These are phyloP conservation scores for Lathyrus aphaca DNA, from an alignment of 306 rosid species.

Conservation along the genomic window DNA sequence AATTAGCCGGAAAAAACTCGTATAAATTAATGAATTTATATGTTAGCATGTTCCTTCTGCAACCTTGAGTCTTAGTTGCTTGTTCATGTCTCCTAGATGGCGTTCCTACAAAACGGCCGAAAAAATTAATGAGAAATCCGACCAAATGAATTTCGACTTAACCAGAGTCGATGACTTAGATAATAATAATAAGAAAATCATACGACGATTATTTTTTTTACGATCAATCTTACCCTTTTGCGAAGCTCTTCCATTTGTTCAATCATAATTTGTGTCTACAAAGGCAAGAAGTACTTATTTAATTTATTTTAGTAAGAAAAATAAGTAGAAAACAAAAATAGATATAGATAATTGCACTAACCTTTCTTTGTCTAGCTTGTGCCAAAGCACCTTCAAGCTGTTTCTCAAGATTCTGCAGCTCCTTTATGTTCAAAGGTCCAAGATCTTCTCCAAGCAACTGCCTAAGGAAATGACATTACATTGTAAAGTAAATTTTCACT, in stretches of 20 bases:
- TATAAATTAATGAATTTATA: neutral
- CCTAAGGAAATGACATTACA: slow-evolving; percentile 45
- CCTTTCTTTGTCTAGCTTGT: slow-evolving; percentile 91
- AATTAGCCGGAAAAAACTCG: neutral
- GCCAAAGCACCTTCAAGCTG: slow-evolving; percentile 90
- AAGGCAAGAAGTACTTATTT: neutral
- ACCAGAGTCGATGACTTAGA: too few relatives aligned
- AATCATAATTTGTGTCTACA: slow-evolving; percentile 78
- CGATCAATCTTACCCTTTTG: slow-evolving; percentile 52
- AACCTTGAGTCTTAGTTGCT: slow-evolving; percentile 78
- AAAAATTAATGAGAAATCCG: neutral
- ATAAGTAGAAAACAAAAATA: neutral
- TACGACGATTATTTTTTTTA: neutral
- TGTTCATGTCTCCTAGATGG: slow-evolving; percentile 73
- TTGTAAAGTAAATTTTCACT: neutral
- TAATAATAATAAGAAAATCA: neutral
- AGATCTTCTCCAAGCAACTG: slow-evolving; percentile 98
- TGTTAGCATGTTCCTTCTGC: too few relatives aligned
- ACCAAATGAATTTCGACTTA: too few relatives aligned
- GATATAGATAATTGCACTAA: neutral
- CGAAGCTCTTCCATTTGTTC: slow-evolving; percentile 89
- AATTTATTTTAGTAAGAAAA: neutral
- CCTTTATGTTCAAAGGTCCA: slow-evolving; percentile 83
- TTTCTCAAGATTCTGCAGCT: slow-evolving; percentile 85
- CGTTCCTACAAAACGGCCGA: slow-evolving; percentile 61